These are phyloP conservation scores for Amanita rubescens DNA, from an alignment of 768 basidiomycete species.

Conservation along the genomic window DNA sequence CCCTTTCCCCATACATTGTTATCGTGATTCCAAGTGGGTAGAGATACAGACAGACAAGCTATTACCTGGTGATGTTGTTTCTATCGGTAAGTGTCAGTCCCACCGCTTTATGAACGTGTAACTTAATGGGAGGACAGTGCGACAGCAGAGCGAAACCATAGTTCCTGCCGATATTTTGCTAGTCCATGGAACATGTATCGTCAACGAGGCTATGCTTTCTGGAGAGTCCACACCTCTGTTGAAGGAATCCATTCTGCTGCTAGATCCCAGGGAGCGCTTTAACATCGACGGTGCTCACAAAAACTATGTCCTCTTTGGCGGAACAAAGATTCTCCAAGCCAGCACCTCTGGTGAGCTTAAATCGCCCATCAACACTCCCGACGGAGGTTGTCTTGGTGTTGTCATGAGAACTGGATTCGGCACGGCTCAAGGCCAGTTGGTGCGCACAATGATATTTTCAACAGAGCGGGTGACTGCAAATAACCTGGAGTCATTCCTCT, in stretches of 20 bases:
- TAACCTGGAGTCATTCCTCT: slow-evolving; percentile 91
- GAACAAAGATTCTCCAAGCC: slow-evolving; percentile 94
- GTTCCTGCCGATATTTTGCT: slow-evolving; percentile 92
- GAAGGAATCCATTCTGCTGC: slow-evolving; percentile 89
- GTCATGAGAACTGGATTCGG: slow-evolving; percentile 96
- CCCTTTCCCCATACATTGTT: slow-evolving; percentile 81
- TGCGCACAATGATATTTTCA: slow-evolving; percentile 98
- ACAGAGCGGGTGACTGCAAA: slow-evolving; percentile 96
- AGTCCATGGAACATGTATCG: slow-evolving; percentile 88
- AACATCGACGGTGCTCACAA: slow-evolving; percentile 86
- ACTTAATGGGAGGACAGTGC: slow-evolving; percentile 33
- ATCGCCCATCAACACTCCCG: slow-evolving; percentile 62
- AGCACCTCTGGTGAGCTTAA: slow-evolving; percentile 43
- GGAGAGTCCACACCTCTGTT: slow-evolving; percentile 96
- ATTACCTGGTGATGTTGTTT: slow-evolving; percentile 90
- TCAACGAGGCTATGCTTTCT: slow-evolving; percentile 98
- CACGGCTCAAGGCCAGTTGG: slow-evolving; percentile 94
- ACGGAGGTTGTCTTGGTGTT: slow-evolving; percentile 87
- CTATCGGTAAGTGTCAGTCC: slow-evolving; percentile 39
- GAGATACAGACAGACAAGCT: slow-evolving; percentile 80
- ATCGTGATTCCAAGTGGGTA: slow-evolving; percentile 75
- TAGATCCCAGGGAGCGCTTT: slow-evolving; percentile 65
- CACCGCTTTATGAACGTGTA: neutral
- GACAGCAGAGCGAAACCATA: slow-evolving; percentile 71
- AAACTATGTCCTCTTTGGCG: slow-evolving; percentile 86